Conservation (phyloP, 2,329 filamentous ascomycete species). For the Coccinonectria pachysandricola region DNA sequence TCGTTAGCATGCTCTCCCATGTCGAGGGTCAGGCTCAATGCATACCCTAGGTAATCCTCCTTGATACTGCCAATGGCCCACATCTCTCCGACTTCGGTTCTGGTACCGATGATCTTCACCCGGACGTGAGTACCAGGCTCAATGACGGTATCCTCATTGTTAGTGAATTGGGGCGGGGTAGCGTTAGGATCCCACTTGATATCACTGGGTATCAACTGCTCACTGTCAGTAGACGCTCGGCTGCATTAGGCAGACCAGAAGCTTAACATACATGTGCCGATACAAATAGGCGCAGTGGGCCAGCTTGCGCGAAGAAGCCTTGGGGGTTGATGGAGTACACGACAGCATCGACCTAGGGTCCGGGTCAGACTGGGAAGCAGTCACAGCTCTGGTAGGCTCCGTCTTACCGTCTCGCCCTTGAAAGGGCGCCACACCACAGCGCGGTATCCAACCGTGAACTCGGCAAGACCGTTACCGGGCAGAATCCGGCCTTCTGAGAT, state of each 20-base stretch:
- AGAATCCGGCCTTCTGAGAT: slow-evolving; percentile 90
- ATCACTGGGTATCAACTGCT: slow-evolving; percentile 76
- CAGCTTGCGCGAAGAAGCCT: slow-evolving; percentile 81
- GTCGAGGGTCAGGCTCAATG: slow-evolving; percentile 1
- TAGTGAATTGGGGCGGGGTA: slow-evolving; percentile 92
- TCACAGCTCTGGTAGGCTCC: slow-evolving; percentile 7
- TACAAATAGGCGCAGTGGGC: slow-evolving; percentile 69
- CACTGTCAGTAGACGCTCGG: slow-evolving; percentile 5
- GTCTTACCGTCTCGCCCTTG: slow-evolving; percentile 86
- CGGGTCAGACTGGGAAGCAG: slow-evolving; percentile 20
- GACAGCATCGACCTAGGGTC: slow-evolving; percentile 74
- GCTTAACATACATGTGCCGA: slow-evolving; percentile 60
- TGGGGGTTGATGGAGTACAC: slow-evolving; percentile 85
- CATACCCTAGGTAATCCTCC: slow-evolving; percentile 62
- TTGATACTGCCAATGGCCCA: slow-evolving; percentile 97
- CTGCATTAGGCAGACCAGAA: not conserved
- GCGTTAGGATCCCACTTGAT: slow-evolving; percentile 94
- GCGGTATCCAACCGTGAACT: slow-evolving; percentile 90
- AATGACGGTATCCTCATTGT: slow-evolving; percentile 88
- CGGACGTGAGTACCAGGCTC: slow-evolving; percentile 89
- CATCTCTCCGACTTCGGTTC: slow-evolving; percentile 89
- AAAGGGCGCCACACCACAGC: slow-evolving; percentile 97
- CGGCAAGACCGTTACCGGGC: slow-evolving; percentile 80
- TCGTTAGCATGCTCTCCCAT: no score
- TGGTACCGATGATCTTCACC: slow-evolving; percentile 86